These are phyloP conservation scores for Arctium lappa DNA, from an alignment of 129 eudicot species.

Conservation along the genomic window DNA sequence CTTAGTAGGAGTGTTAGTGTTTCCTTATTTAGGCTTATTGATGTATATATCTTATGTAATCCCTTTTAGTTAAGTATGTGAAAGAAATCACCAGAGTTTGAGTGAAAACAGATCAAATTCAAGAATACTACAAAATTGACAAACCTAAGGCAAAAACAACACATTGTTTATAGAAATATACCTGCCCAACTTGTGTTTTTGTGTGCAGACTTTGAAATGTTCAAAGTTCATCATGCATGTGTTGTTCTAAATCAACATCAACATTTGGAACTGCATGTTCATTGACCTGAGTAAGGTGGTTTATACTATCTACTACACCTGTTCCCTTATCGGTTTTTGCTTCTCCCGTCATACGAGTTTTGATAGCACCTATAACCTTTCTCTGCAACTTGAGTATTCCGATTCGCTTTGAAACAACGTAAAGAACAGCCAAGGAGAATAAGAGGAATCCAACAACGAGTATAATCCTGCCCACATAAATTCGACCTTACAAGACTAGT, in stretches of 20 bases:
- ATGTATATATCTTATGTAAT: too few species aligned
- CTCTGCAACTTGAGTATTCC: conserved; percentile 84
- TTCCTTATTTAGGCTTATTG: too few species aligned
- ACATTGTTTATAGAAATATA: conserved; percentile 21
- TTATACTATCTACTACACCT: conserved; percentile 29
- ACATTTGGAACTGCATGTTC: conserved; percentile 40
- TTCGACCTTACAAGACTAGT: background rate
- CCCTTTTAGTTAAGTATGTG: conserved; percentile 44
- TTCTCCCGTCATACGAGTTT: conserved; percentile 61
- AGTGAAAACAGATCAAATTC: background rate
- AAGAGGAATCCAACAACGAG: conserved; percentile 52
- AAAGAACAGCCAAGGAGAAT: conserved; percentile 71
- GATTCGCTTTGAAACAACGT: conserved; percentile 81
- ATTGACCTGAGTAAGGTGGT: conserved; percentile 43
- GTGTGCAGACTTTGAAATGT: conserved; percentile 9
- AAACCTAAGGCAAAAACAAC: background rate
- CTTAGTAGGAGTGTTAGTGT: too few species aligned
- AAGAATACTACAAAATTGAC: background rate
- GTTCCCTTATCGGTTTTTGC: conserved; percentile 27
- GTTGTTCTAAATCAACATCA: conserved; percentile 42
- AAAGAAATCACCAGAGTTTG: conserved; percentile 4
- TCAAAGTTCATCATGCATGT: conserved; percentile 83
- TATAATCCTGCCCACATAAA: conserved; percentile 60
- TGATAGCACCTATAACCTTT: conserved; percentile 55
- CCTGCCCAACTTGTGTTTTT: background rate